Conservation (phyloP, 805 yeast species). For the Myxozyma neotropica region DNA sequence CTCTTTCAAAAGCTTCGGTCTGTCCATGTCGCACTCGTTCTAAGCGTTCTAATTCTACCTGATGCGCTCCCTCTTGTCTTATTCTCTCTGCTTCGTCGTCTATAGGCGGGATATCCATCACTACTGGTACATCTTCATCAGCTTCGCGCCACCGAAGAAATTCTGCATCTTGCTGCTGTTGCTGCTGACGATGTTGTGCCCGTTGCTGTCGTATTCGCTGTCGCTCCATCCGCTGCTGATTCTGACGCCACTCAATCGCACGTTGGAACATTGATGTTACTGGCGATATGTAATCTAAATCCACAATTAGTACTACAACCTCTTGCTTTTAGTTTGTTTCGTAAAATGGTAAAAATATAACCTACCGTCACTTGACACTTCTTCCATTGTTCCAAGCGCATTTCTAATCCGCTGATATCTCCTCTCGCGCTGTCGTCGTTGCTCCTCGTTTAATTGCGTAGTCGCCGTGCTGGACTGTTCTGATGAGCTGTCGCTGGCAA, state of each 20-base stretch:
- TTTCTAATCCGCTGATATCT: conserved; percentile 7
- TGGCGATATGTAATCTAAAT: conserved; percentile 20
- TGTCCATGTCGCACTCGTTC: background rate
- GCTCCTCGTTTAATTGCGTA: too few relatives aligned
- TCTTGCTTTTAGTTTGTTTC: background rate
- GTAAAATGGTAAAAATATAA: background rate
- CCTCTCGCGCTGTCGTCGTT: conserved; percentile 1
- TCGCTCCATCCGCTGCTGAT: conserved; percentile 10
- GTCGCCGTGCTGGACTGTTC: too few relatives aligned
- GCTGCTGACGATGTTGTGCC: background rate
- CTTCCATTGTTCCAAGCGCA: conserved; percentile 24
- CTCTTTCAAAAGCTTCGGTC: too few relatives aligned
- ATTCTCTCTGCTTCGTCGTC: background rate
- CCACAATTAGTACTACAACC: background rate
- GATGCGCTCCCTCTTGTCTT: background rate
- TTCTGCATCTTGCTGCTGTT: background rate
- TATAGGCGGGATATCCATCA: background rate
- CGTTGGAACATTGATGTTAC: conserved; percentile 28
- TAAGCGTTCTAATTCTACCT: background rate
- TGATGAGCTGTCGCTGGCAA: background rate
- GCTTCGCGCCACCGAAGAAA: background rate
- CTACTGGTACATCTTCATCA: background rate
- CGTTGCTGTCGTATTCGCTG: background rate
- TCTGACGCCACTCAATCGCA: conserved; percentile 18
- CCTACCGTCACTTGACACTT: conserved; percentile 22